These are phyloP conservation scores for Metarhizium brunneum DNA, from an alignment of 2,329 filamentous ascomycete species.

Conservation along the genomic window DNA sequence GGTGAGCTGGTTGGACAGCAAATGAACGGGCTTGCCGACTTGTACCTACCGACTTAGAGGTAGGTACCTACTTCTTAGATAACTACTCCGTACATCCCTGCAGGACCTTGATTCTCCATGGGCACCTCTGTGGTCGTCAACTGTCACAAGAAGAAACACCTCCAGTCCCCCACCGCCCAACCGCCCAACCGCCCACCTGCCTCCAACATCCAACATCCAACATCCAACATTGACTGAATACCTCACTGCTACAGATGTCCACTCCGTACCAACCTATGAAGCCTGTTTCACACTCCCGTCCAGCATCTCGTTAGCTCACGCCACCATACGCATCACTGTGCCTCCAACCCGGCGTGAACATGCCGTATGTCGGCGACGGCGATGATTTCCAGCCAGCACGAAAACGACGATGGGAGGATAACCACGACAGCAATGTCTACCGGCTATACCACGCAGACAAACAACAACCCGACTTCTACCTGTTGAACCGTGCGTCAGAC, in stretches of 20 bases:
- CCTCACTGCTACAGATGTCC: background rate
- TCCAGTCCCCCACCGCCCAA: too few species aligned
- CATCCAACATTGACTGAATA: too few species aligned
- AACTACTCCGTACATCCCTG: too few species aligned
- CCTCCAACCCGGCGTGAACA: slow-evolving; percentile 11
- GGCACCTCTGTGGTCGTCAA: too few species aligned
- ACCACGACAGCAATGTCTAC: slow-evolving; percentile 17
- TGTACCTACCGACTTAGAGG: too few species aligned
- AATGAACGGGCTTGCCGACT: too few species aligned
- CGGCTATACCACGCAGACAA: slow-evolving; percentile 16
- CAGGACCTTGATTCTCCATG: too few species aligned
- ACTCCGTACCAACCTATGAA: background rate
- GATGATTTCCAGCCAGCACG: slow-evolving; percentile 19
- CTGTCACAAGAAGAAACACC: too few species aligned
- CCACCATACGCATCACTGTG: background rate
- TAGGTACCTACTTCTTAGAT: too few species aligned
- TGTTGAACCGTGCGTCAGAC: slow-evolving; percentile 17
- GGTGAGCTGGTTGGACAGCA: too few species aligned
- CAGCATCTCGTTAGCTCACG: background rate
- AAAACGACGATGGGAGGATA: slow-evolving; percentile 25
- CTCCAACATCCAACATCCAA: too few species aligned
- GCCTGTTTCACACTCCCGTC: background rate
- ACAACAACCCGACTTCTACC: slow-evolving; percentile 14
- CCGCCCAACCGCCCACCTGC: too few species aligned
- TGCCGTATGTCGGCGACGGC: slow-evolving; percentile 24